Base-by-base conservation (phyloP, 805 yeast species). In the Lipomyces japonicus region DNA sequence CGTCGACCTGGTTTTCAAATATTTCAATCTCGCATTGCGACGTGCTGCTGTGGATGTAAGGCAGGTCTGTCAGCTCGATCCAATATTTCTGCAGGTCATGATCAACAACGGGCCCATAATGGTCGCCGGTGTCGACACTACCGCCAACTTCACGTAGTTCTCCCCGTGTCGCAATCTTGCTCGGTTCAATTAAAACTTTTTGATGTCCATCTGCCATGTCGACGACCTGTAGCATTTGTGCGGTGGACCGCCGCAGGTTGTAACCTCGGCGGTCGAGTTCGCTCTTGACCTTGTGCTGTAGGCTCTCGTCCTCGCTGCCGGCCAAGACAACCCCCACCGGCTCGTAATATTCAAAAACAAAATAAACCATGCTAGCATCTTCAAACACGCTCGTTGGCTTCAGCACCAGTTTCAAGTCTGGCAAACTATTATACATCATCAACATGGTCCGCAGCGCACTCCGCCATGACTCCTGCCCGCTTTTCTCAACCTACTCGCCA, bases 341-440 rank as follows among this genome's bases (percentile, higher is more conserved):
- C 14, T 12, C 44, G 39, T 41, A 41, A 22, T 19, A 41, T 12
- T 41, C 44, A 14, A 30, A 41, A 7, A 41, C 35, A 32, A 41
- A 26, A 32, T 41, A 41, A 2, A 41, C 44, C 9, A 21, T 18
- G 16, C 18, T 39, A 12, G 44, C 14, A 32, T 41, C 44, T 26
- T 41, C 44, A 41, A 41, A 41, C 22, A 16, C 18, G 26, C 26
- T 41, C 7, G 25, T 24, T 14, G 44, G 44, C 3, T 21, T 25
- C 18, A 39, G n/a, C 12, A 22, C 39, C 23, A n/a, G 39, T 16
- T 19, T 7, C 12, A 9, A 12, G 19, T 16, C 39, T 7, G 12
- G 39, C n/a, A 36, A 36, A 14, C 14, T 14, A 28, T 9, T 9
- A 28, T 28, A 14, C 12, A 14, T 28, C 9, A 10, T 14, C 14